These are phyloP conservation scores for Xerocomellus intermedius DNA, from an alignment of 768 basidiomycete species.

Conservation along the genomic window DNA sequence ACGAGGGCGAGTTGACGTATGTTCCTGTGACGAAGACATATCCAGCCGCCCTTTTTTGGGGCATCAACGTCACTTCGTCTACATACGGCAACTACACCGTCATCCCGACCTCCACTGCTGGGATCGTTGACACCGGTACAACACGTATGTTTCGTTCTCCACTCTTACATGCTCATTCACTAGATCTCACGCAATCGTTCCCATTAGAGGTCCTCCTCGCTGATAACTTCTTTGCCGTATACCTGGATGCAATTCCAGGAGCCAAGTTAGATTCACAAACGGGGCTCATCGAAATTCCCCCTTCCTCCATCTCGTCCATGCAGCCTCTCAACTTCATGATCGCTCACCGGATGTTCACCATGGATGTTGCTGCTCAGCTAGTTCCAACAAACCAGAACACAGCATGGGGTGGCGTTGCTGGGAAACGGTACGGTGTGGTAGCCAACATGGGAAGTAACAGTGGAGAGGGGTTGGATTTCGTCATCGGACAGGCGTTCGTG, in stretches of 20 bases:
- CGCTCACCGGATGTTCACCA: not conserved
- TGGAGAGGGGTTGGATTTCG: too few relatives aligned
- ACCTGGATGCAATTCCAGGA: constrained; percentile 17
- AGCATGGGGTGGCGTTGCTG: constrained; percentile 8
- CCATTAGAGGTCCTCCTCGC: constrained; percentile 24
- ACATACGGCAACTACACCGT: constrained; percentile 14
- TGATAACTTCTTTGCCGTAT: constrained; percentile 15
- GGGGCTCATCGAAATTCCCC: constrained; percentile 18
- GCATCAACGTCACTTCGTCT: constrained; percentile 24
- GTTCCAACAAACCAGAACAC: constrained; percentile 17
- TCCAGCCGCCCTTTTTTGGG: constrained; percentile 29
- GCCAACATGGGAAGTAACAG: not conserved
- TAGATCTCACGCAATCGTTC: not conserved
- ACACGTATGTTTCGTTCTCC: constrained; percentile 11
- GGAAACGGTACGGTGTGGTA: constrained; percentile 14
- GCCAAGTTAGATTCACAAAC: not conserved
- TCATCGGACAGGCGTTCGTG: too few relatives aligned
- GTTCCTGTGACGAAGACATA: constrained; percentile 26
- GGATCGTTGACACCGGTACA: constrained; percentile 31
- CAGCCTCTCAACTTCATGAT: constrained; percentile 16
- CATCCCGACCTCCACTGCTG: constrained; percentile 24
- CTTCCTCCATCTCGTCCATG: constrained; percentile 15
- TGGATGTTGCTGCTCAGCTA: constrained; percentile 23
- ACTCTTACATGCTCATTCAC: not conserved
- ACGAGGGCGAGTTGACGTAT: constrained; percentile 24